A percentile compares a stretch with the other conserved stretches of the same genome.
phyloP scores from a whole-genome alignment of 164 flowering plant genomes.

The Sextonia rubra region DNA sequence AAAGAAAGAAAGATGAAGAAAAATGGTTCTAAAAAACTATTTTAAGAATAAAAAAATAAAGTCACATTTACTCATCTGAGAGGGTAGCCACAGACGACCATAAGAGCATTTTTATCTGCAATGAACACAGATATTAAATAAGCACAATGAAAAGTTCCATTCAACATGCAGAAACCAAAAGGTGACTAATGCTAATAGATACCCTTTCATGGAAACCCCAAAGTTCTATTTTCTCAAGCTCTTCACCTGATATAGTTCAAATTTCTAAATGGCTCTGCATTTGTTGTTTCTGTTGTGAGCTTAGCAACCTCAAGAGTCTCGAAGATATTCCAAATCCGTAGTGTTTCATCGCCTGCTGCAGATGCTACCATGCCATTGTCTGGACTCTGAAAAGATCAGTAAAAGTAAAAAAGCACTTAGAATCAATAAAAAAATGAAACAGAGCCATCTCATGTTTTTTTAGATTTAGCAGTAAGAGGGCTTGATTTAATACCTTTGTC shows the following conservation, averaged over 20 bases:
- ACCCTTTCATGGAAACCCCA: no score
- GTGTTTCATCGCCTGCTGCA: slow-evolving; percentile 49
- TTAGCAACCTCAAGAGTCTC: slow-evolving; percentile 35
- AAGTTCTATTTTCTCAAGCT: neutral
- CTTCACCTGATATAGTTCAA: slow-evolving; percentile 34
- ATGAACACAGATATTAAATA: no score
- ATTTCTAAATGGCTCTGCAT: slow-evolving; percentile 41
- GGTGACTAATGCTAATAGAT: no score
- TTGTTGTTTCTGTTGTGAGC: slow-evolving; percentile 26
- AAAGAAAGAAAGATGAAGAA: no score
- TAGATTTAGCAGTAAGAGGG: neutral
- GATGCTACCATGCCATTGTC: slow-evolving; percentile 56
- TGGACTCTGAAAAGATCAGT: slow-evolving; percentile 31
- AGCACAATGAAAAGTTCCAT: no score
- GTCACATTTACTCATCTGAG: no score
- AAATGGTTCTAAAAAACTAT: no score
- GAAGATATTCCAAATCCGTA: slow-evolving; percentile 50
- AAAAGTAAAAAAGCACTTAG: neutral
- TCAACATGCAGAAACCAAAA: no score
- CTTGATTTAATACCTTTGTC: slow-evolving; percentile 44
- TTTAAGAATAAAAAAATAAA: no score
- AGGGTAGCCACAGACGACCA: no score
- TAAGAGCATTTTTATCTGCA: no score
- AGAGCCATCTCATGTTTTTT: neutral
- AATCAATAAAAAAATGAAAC: neutral